Evolutionary conservation across 345 rosid genomes (phyloP), one percentile per base, ranked within the genome.

Genomic region (Cardamine resedifolia): DNA sequence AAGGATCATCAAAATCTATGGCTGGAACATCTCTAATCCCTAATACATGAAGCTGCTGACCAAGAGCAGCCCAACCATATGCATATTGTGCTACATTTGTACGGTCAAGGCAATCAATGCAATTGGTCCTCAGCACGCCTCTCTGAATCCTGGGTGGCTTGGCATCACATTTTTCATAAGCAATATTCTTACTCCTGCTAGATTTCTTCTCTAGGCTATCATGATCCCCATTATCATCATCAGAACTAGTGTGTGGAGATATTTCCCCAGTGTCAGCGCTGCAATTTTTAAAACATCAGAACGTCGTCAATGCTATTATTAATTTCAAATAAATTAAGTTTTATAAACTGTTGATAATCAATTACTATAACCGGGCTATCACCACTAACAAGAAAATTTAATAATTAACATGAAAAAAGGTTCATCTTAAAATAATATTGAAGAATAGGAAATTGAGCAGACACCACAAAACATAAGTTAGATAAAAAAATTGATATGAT

Each of bases 81-180:
- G 97, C 94, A 78, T 84, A 93, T 41, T 93, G 97, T 34, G 98
- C 98, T 73, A 89, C 98, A 81, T 93, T 93, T 82, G 97, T 93
- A 14, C 97, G 93, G 64, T 93, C 98, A 59, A 93, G 86, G 78
- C 98, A 93, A 74, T 93, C 98, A 63, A 93, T 90, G 82, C 96
- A 93, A 79, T 90, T 93, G 72, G 96, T 93, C 80, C 98, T 82
- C 24, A 93, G 88, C 28, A 90, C 92, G 36, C 98, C 96, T 41
- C 48, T 86, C 71, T 93, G 98, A 74, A 90, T 81, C 78, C 65
- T 82, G 24, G 82, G 77, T 68, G 75, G 78, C 81, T 85, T 87
- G 66, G 58, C 38, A 78, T 72, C 79, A 70, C 77, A 79, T 59
- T 81, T 78, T 67, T 80, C 90, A 72, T 81, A 79, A 48, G 81